Percentiles rank a stretch among this genome's conserved stretches.
phyloP scores from a whole-genome alignment of 2,329 filamentous ascomycete species.

The Hypoxylon sp. region DNA sequence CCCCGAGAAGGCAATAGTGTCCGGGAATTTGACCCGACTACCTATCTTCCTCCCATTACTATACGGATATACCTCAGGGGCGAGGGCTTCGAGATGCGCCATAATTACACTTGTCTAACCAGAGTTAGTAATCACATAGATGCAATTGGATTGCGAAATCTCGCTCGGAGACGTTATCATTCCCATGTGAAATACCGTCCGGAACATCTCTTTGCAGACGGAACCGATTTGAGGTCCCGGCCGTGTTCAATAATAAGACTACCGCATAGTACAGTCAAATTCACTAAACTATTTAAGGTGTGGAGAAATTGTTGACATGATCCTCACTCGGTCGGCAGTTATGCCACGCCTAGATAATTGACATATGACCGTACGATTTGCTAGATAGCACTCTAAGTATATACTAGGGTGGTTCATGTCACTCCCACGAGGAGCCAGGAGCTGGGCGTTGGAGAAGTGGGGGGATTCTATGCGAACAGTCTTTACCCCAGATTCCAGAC shows the following conservation, averaged over 20 bases:
- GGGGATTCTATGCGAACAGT: slow-evolving; percentile 20
- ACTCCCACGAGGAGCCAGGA: slow-evolving; percentile 9
- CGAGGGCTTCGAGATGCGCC: slow-evolving; percentile 58
- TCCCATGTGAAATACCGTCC: slow-evolving; percentile 34
- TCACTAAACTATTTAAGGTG: slow-evolving; percentile 30
- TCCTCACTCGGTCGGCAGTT: slow-evolving; percentile 41
- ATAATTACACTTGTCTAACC: slow-evolving; percentile 45
- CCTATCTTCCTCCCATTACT: slow-evolving; percentile 51
- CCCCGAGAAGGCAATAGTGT: slow-evolving; percentile 55
- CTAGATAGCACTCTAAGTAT: slow-evolving; percentile 12
- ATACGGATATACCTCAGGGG: slow-evolving; percentile 54
- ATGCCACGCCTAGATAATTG: slow-evolving; percentile 17
- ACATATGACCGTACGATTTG: slow-evolving; percentile 28
- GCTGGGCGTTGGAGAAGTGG: slow-evolving; percentile 44
- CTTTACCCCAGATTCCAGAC: slow-evolving; percentile 42
- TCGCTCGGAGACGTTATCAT: slow-evolving; percentile 15
- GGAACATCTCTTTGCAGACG: slow-evolving; percentile 5
- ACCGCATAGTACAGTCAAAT: slow-evolving; percentile 23
- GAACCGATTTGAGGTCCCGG: slow-evolving; percentile 33
- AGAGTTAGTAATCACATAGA: slow-evolving; percentile 37
- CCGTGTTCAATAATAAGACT: slow-evolving; percentile 25
- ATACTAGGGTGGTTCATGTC: slow-evolving; percentile 3
- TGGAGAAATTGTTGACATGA: slow-evolving; percentile 24
- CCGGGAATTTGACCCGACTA: slow-evolving; percentile 54
- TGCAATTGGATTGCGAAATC: slow-evolving; percentile 32